A percentile compares a stretch with the other conserved stretches of the same genome.
Evolutionary conservation across 2,329 filamentous ascomycete species (phyloP).

Genomic region (Hypoxylon sp.): DNA sequence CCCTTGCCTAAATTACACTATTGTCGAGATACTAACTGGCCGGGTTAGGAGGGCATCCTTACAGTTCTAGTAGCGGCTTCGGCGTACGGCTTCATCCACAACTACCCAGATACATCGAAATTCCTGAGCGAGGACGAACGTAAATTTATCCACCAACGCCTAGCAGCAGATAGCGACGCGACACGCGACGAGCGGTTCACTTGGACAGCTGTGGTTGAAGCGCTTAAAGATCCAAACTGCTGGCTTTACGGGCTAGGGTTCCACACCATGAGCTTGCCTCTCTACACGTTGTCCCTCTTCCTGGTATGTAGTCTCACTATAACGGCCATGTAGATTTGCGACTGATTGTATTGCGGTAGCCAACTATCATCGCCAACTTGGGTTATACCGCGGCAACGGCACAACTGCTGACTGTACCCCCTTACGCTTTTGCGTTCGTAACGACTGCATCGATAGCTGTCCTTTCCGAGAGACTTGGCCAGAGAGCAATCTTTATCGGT

Average conservation of each 20-base stretch:
- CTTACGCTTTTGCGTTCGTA: slow-evolving; percentile 72
- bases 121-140: slow-evolving; percentile 69
- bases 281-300: slow-evolving; percentile 69
- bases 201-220: slow-evolving; percentile 74
- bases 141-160: slow-evolving; percentile 69
- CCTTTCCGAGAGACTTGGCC: slow-evolving; percentile 68
- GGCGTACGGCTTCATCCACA: slow-evolving; percentile 73
- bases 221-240: slow-evolving; percentile 75
- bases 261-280: slow-evolving; percentile 76
- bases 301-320: slow-evolving; percentile 54
- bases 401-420: slow-evolving; percentile 72
- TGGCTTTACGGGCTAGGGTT: slow-evolving; percentile 80
- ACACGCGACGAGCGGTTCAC: slow-evolving; percentile 76
- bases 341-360: slow-evolving; percentile 47
- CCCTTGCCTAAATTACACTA: slow-evolving; percentile 26
- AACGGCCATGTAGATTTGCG: neutral
- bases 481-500: slow-evolving; percentile 74
- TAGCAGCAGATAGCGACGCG: slow-evolving; percentile 77
- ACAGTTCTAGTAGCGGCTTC: slow-evolving; percentile 64
- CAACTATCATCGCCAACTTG: slow-evolving; percentile 66
- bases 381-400: slow-evolving; percentile 66
- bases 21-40: slow-evolving; percentile 58
- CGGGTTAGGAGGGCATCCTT: slow-evolving; percentile 63
- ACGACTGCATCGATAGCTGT: slow-evolving; percentile 70
- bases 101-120: slow-evolving; percentile 70